Percentiles rank a stretch among this genome's conserved stretches.
Conservation (phyloP, 139 green algal genomes). For the Chlamydomonas eustigma region DNA sequence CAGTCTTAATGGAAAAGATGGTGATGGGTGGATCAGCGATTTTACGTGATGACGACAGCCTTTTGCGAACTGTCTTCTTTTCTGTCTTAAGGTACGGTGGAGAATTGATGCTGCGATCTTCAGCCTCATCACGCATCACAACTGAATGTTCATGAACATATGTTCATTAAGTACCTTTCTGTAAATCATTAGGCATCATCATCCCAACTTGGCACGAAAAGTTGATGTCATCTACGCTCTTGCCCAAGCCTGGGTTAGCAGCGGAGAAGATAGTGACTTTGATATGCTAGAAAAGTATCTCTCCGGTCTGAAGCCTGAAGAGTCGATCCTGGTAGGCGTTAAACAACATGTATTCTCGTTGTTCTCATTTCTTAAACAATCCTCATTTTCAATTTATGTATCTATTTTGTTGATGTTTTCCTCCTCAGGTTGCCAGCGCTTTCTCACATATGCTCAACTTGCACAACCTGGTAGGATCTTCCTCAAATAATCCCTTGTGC, state of each 20-base stretch:
- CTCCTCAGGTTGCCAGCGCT: conserved; percentile 63
- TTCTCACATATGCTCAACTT: conserved; percentile 92
- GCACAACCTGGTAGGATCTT: conserved; percentile 72
- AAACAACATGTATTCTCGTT: too few species aligned
- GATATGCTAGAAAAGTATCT: conserved; percentile 76
- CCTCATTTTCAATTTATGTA: too few species aligned
- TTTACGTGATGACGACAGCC: conserved; percentile 58
- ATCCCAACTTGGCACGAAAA: conserved; percentile 63
- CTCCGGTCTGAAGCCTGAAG: conserved; percentile 65
- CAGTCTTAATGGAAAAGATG: not conserved
- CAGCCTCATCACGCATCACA: too few species aligned
- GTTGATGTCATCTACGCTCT: conserved; percentile 85
- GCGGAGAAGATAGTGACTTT: conserved; percentile 65
- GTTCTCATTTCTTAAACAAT: too few species aligned
- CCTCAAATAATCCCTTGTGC: too few species aligned
- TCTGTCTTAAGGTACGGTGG: conserved; percentile 34
- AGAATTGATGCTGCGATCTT: too few species aligned
- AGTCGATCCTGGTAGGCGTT: conserved; percentile 79
- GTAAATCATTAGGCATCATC: conserved; percentile 71
- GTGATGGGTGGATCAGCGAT: conserved; percentile 8
- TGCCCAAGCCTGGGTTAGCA: conserved; percentile 62
- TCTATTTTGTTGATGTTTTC: not conserved
- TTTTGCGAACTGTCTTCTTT: conserved; percentile 71
- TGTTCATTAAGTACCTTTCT: too few species aligned
- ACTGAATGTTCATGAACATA: too few species aligned